These are phyloP conservation scores for Blattamonas nauphoetae DNA, from an alignment of 78 protist genomes.

Conservation along the genomic window DNA sequence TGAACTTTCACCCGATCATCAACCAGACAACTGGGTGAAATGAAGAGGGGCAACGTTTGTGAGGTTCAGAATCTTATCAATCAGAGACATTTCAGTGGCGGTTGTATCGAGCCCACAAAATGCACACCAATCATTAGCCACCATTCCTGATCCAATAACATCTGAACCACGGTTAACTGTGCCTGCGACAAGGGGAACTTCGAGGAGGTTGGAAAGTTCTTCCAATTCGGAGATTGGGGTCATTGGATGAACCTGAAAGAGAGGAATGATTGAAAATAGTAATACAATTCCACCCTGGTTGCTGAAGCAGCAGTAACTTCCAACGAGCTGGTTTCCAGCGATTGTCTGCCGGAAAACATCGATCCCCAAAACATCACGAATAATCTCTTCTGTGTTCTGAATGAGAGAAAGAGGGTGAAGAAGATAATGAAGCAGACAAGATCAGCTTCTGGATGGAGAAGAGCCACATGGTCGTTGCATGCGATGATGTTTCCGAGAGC, in stretches of 20 bases:
- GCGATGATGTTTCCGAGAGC: slow-evolving; percentile 19
- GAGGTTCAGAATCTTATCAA: slow-evolving; percentile 12
- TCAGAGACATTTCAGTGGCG: slow-evolving; percentile 13
- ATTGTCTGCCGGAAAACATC: slow-evolving; percentile 20
- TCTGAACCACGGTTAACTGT: slow-evolving; percentile 22
- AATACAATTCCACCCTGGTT: slow-evolving; percentile 27
- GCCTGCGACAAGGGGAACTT: slow-evolving; percentile 8
- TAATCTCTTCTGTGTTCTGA: slow-evolving; percentile 18
- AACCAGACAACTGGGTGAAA: no score
- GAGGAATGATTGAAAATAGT: no score
- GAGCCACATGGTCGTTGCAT: no score
- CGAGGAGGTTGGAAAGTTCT: slow-evolving; percentile 11
- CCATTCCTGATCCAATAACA: slow-evolving; percentile 9
- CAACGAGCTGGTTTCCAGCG: slow-evolving; percentile 21
- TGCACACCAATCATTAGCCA: slow-evolving; percentile 30
- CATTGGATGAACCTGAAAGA: no score
- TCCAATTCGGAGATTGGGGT: background rate
- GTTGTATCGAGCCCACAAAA: slow-evolving; percentile 14
- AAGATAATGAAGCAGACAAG: no score
- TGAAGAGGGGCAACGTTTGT: no score
- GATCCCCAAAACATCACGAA: slow-evolving; percentile 20
- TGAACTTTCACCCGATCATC: no score
- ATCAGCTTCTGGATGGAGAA: slow-evolving; percentile 5
- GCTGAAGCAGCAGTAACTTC: slow-evolving; percentile 10
- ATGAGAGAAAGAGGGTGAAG: no score